A percentile compares a stretch with the other conserved stretches of the same genome.
Conservation (phyloP, 805 yeast genomes). For the Pachysolen tannophilus region DNA sequence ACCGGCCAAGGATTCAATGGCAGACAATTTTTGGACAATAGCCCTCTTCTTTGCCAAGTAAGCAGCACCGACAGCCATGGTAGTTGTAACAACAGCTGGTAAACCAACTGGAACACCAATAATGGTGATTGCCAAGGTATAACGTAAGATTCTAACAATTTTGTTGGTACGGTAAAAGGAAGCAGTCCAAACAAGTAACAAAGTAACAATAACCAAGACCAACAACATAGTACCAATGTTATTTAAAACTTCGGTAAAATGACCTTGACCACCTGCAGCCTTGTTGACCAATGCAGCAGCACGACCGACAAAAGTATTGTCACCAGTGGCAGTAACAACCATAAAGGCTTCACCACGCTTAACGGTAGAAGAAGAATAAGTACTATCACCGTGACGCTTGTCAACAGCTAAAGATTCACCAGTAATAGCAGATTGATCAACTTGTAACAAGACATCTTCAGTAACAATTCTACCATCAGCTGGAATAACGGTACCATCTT, state of each 20-base stretch:
- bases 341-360: conserved; percentile 94
- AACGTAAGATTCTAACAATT: conserved; percentile 83
- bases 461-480: conserved; percentile 89
- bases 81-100: conserved; percentile 97
- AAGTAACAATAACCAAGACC: conserved; percentile 81
- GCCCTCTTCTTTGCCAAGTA: conserved; percentile 96
- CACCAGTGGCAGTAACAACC: conserved; percentile 94
- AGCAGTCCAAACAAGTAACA: conserved; percentile 87
- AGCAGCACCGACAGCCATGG: conserved; percentile 99
- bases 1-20: conserved; percentile 96
- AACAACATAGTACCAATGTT: conserved; percentile 93
- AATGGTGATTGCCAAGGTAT: conserved; percentile 91
- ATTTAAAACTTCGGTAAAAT: conserved; percentile 94
- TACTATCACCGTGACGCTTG: conserved; percentile 79
- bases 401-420: conserved; percentile 97
- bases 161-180: conserved; percentile 87
- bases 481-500: conserved; percentile 89
- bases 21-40: conserved; percentile 93
- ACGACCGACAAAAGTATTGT: conserved; percentile 92
- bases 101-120: conserved; percentile 98
- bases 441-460: conserved; percentile 80
- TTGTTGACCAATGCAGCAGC: conserved; percentile 95
- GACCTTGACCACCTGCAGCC: conserved; percentile 91
- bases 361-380: conserved; percentile 89
- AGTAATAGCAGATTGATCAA: conserved; percentile 94